Base-by-base conservation (phyloP, 2,329 filamentous ascomycete species). In the Ophiosphaerella narmari region DNA sequence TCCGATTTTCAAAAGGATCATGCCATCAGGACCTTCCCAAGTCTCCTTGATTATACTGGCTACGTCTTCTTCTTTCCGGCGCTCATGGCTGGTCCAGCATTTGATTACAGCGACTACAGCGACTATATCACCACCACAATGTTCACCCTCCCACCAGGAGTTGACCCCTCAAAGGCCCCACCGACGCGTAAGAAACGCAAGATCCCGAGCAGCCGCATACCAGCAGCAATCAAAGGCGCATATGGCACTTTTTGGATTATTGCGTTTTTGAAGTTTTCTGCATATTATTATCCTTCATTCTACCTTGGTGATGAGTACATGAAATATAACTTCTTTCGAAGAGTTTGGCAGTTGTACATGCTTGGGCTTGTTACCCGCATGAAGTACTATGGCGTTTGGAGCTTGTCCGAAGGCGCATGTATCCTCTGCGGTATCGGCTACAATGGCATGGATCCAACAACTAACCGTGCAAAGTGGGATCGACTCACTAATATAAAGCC, bases 301-400 rank as follows among this genome's bases (percentile, higher is more conserved):
- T 78, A 92, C 14, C 80, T 90, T 0, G 78, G 81, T n/a, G 82
- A 88, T 44, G 74, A 80, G 2, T 96, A 85, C 74, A 75, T 87
- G 74, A 75, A 81, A 5, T 87, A 89, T 66, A 81, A 82, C 34
- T 85, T 97, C 66, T 62, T 87, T 34, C 84, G 84, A 46, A 86
- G 93, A 38, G 77, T 97, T 35, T 91, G 87, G 79, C 81, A 88
- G 54, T 77, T 97, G 50, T 87, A 97, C 71, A 88, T 95, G 82
- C 82, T 96, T 43, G 90, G 87, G 46, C 80, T 97, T 38, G 88
- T 89, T 1, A 82, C 88, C 5, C 86, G 94, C 18, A 84, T 90
- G 65, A 99, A 99, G 77, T 99, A 97, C 77, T 99, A 99, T 66
- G 94, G 91, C 32, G 91, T 96, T 4, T 99, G 94, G 94, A 86